A percentile compares a stretch with the other conserved stretches of the same genome.
These are phyloP conservation scores for Erythrophleum ivorense DNA, from an alignment of 331 rosid species.

Conservation along the genomic window DNA sequence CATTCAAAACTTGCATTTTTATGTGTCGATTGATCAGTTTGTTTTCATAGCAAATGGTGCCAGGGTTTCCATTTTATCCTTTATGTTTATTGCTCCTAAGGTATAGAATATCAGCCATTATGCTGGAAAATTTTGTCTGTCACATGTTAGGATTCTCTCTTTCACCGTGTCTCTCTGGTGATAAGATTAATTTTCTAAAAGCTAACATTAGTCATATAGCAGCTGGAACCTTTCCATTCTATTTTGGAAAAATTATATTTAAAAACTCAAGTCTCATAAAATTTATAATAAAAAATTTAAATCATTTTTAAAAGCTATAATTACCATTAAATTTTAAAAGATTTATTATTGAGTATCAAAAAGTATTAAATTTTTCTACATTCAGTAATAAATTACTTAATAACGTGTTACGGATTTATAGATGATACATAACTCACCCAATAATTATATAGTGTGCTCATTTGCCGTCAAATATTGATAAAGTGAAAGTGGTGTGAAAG, in stretches of 20 bases:
- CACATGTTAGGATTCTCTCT: background rate
- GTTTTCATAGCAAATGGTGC: conserved; percentile 87
- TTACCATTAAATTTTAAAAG: no score
- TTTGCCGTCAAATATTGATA: background rate
- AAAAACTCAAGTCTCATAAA: no score
- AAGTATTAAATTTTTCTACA: no score
- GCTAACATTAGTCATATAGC: background rate
- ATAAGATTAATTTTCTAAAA: conserved; percentile 7
- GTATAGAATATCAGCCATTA: conserved; percentile 7
- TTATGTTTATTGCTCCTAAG: conserved; percentile 14
- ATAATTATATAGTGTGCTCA: background rate
- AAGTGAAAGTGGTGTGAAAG: no score
- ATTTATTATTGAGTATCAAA: no score
- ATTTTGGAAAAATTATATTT: no score
- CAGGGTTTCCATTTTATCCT: conserved; percentile 62
- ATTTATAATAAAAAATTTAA: no score
- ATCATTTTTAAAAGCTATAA: no score
- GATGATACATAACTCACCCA: background rate
- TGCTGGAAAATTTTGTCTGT: conserved; percentile 17
- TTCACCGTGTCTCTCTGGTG: background rate
- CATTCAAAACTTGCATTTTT: conserved; percentile 93
- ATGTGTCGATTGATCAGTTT: conserved; percentile 86
- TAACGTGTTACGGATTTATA: background rate
- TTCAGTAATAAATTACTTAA: no score
- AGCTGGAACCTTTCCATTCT: background rate